Base-by-base conservation (phyloP, 208 protist species). In the Trypanosoma mega region DNA sequence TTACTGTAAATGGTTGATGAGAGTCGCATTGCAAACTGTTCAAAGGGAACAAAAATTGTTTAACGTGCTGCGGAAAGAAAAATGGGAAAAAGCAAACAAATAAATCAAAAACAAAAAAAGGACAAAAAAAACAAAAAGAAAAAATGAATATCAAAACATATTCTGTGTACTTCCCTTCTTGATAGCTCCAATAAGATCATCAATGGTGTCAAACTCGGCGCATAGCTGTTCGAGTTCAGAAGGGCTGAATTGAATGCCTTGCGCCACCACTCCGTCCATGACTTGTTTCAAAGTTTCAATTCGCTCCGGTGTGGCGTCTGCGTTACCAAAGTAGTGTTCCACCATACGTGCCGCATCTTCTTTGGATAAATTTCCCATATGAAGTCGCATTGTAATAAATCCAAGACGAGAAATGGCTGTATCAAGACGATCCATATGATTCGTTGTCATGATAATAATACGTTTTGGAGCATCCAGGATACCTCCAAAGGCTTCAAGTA, bases 401-500 rank as follows among this genome's bases (percentile, higher is more conserved):
- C 94, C 94, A 11, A 90, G 90, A 24, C 86, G 72, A 16, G 93
- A 49, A n/a, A 98, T 59, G 2, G 89, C 85, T 5, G 82, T 74
- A 56, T 95, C 75, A 6, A 98, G 76, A 46, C 83, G 72, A 29
- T 98, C 92, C 26, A 94, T 73, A 69, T 97, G 91, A 69, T 98
- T 98, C n/a, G 92, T 98, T 3, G 94, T 98, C 85, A 98, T 94
- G 23, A 98, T 74, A 26, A 98, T 68, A 21, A 98, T 88, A 20
- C 90, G 79, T 37, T 87, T 85, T 4, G 98, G 96, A 12, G 79
- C 60, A 52, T 92, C 79, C 2, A 92, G 74, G 24, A 98, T 77
- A 29, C 97, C 97, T 36, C 94, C 93, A 29, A 99, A 80, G 3
- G 93, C 87, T 53, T 97, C 96, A 2, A 98, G 76, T 3, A 99